Evolutionary conservation across 139 green algal species (phyloP), one percentile per base, ranked within the genome.

Genomic region (Haematococcus lacustris): DNA sequence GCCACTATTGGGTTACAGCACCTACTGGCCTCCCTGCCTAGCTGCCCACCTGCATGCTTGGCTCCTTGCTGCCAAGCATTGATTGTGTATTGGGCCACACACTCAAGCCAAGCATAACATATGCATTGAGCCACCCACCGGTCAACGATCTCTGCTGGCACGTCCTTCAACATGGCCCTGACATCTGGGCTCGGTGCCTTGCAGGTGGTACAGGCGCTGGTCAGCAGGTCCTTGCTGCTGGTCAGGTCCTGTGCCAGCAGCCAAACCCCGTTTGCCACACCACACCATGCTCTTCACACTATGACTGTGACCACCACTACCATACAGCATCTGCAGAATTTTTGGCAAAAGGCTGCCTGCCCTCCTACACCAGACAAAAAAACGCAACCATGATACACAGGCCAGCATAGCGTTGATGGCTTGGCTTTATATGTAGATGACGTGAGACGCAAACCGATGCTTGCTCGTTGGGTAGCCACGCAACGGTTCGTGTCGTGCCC

Each of bases 151-250:
- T 78, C 70, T 1, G 83, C 43, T 0, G 66, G 67, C 2, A 91
- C 71, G 2, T 70, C 34, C 17, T 59, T 64, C 57, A 82, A 30
- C 1, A 71, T 38, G 2, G 66, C 71, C 34, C 67, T 59, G 5
- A 82, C 38, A 3, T 71, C 64, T 0, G 59, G 9, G 0, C 85
- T 80, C 1, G 91, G 90, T 0, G 83, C 35, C 34, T 83, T 89
- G 9, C 76, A 83, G 3, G 92, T 87, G 32, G 85, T 93, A 85
- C 93, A 98, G 2, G 93, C 93, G 9, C 71, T 89, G 1, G 93
- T 98, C 30, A 91, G 93, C 34, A 98, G 81, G 73, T 97, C 91
- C 3, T 83, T 80, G 53, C 53, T 64, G 53, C 53, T 32, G 4
- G 30, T 23, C 13, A 64, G 53, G 23, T 30, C 53, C 53, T 64